Evolutionary conservation across 2,329 filamentous ascomycete species (phyloP).

Genomic region (Endoconidiophora polonica): DNA sequence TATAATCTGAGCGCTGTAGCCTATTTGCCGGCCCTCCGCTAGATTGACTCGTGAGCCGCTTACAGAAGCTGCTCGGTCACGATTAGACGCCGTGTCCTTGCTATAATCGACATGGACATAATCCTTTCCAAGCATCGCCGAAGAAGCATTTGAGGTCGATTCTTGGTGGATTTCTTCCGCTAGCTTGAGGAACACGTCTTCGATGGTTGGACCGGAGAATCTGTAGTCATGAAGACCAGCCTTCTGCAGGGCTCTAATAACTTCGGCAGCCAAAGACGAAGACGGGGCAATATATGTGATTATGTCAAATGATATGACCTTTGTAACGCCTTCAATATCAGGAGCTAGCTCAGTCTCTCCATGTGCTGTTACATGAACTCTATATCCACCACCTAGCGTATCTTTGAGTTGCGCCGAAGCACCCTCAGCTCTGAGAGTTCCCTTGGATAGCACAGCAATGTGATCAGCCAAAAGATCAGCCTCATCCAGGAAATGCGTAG

Average conservation of each 20-base stretch:
- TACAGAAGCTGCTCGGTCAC: neutral
- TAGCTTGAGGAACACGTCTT: constrained; percentile 78
- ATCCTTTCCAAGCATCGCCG: constrained; percentile 19
- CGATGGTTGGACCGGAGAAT: constrained; percentile 76
- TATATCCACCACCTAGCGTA: constrained; percentile 65
- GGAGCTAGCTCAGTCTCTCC: constrained; percentile 20
- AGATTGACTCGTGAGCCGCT: constrained; percentile 31
- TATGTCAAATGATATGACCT: constrained; percentile 49
- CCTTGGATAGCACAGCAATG: constrained; percentile 76
- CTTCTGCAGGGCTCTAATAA: constrained; percentile 53
- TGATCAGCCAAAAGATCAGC: constrained; percentile 79
- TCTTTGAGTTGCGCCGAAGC: constrained; percentile 79
- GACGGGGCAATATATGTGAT: constrained; percentile 55
- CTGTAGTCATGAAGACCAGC: constrained; percentile 59
- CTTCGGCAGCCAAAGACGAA: constrained; percentile 52
- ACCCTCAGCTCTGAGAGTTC: constrained; percentile 63
- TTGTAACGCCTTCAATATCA: constrained; percentile 37
- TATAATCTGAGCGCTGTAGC: constrained; percentile 50
- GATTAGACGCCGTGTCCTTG: constrained; percentile 1
- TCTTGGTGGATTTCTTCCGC: constrained; percentile 53
- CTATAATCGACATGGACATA: constrained; percentile 15
- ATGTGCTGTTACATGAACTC: constrained; percentile 49
- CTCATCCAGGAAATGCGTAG: constrained; percentile 88
- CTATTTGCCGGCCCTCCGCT: constrained; percentile 51
- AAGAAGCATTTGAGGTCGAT: constrained; percentile 2